Percentiles rank a stretch among this genome's conserved stretches.
These are phyloP conservation scores for Botrytis hyacinthi DNA, from an alignment of 2,329 filamentous ascomycete genomes.

Conservation along the genomic window DNA sequence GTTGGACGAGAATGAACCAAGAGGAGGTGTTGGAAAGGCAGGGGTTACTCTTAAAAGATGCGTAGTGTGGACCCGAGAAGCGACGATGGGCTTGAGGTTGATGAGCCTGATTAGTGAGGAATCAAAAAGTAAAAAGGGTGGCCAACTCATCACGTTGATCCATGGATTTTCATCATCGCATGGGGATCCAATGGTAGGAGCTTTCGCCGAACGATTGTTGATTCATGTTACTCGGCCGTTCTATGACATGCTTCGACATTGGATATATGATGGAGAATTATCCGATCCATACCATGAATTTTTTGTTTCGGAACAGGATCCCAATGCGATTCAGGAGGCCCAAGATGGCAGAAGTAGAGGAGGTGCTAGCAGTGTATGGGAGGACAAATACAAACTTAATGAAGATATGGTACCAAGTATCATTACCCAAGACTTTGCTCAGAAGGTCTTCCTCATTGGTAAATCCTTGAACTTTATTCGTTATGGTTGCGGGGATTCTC, in stretches of 20 bases:
- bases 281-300: conserved; percentile 96
- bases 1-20: conserved; percentile 65
- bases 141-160: conserved; percentile 89
- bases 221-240: conserved; percentile 88
- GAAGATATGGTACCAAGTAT: conserved; percentile 88
- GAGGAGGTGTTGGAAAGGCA: conserved; percentile 73
- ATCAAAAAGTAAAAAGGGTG: conserved; percentile 78
- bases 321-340: conserved; percentile 44
- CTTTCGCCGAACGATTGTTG: conserved; percentile 87
- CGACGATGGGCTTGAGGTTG: conserved; percentile 88
- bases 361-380: conserved; percentile 88
- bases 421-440: conserved; percentile 88
- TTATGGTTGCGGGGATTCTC: conserved; percentile 88
- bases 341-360: conserved; percentile 52
- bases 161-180: conserved; percentile 92
- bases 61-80: conserved; percentile 95
- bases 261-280: conserved; percentile 98
- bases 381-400: conserved; percentile 91
- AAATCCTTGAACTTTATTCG: conserved; percentile 98
- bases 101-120: conserved; percentile 95
- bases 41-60: conserved; percentile 94
- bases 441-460: conserved; percentile 94
- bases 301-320: conserved; percentile 83
- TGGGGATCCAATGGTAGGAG: conserved; percentile 89
- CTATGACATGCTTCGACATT: conserved; percentile 91